Base-by-base conservation (phyloP, 371 early-diverging fungal genomes). In the Rhizopus stolonifer region DNA sequence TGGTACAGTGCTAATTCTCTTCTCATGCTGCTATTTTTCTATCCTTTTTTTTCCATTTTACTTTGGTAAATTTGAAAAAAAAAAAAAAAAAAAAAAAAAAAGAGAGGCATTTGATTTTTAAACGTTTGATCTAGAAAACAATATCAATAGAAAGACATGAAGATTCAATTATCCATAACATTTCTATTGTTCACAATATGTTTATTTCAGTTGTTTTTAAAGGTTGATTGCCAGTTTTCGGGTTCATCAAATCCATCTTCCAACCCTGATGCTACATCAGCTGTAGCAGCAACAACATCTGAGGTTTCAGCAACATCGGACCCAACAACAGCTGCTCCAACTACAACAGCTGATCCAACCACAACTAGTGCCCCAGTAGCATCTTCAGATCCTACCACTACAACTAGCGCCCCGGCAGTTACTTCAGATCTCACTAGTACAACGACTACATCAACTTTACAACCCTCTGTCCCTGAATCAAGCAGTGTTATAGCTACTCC, bases 391-490 rank as follows among this genome's bases (percentile, higher is more conserved):
- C 4, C 19, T 3, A 17, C n/a, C 19, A 7, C 38, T 21, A 31
- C 34, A 6, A 38, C 31, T 23, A 49, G 23, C 24, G 15, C 47
- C 5, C 31, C 44, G 3, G 13, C 21, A 1, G 7, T 48, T 2
- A 14, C 43, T 13, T 29, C 49, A 34, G n/a, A 8, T 19, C 0
- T 38, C 19, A 14, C 46, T 21, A 36, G 1, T 5, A 19, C 33
- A n/a, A 21, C 50, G 9, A 45, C 53, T 18, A 1, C 33, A 9
- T 51, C 57, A 24, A 56, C 61, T 13, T 26, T 56, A 40, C 23
- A 13, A 8, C 52, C 60, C 23, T 14, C 60, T 29, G 13, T 24
- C 23, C 17, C 25, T 36, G 21, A 47, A 15, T 42, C 29, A 3
- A 43, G 24, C 9, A 21, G 25, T 15, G 1, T 29, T 22, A 7